Evolutionary conservation across 495 filamentous ascomycete species (phyloP).

Genomic region (Parathielavia hyrcaniae): DNA sequence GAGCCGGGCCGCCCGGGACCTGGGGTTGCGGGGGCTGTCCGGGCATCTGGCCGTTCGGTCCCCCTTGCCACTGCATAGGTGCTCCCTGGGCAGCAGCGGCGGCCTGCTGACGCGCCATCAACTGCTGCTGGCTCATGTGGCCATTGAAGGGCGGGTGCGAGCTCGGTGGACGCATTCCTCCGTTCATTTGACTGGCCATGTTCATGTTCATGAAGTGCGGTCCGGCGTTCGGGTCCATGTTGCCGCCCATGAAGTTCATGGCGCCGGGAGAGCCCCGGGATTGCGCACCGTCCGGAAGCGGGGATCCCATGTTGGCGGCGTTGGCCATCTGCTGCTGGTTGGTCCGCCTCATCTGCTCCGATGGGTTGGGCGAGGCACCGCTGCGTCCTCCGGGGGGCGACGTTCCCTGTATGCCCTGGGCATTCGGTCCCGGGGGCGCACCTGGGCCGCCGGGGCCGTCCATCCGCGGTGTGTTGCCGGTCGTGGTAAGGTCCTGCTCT

Average conservation of each 20-base stretch:
- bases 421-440: slow-evolving; percentile 46
- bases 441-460: slow-evolving; percentile 55
- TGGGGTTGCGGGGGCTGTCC: slow-evolving; percentile 53
- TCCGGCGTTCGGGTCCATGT: slow-evolving; percentile 51
- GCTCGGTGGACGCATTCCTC: slow-evolving; percentile 79
- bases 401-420: slow-evolving; percentile 56
- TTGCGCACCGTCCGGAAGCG: slow-evolving; percentile 68
- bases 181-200: slow-evolving; percentile 48
- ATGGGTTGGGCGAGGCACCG: slow-evolving; percentile 82
- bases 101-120: slow-evolving; percentile 35
- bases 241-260: slow-evolving; percentile 64
- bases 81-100: slow-evolving; percentile 30
- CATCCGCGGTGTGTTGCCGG: slow-evolving; percentile 40
- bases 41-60: slow-evolving; percentile 59
- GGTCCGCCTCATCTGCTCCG: slow-evolving; percentile 80
- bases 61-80: slow-evolving; percentile 52
- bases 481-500: slow-evolving; percentile 77
- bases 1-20: slow-evolving; percentile 60
- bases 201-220: slow-evolving; percentile 41
- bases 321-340: slow-evolving; percentile 88
- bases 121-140: slow-evolving; percentile 52
- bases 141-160: slow-evolving; percentile 72
- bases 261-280: slow-evolving; percentile 76
- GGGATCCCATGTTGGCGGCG: slow-evolving; percentile 65
- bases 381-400: slow-evolving; percentile 77